Evolutionary conservation across 768 basidiomycete genomes (phyloP), one percentile per base, ranked within the genome.

Genomic region (Lactarius trivialis): DNA sequence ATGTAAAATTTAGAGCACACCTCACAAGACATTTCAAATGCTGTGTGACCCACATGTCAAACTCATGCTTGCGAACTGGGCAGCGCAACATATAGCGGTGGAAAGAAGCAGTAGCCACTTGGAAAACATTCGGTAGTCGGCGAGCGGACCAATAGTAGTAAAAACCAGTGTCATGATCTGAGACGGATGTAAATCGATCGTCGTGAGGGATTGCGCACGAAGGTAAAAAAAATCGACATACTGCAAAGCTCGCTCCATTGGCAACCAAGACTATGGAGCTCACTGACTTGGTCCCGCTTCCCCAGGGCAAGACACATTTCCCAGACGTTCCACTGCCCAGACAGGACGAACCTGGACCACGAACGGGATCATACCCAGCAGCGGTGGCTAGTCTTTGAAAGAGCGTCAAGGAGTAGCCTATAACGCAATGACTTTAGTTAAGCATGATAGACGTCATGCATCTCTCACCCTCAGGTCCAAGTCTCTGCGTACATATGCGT

Each of bases 111-210:
- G 76, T 8, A 91, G 71, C 88, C 89, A 92, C 14, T 85, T 82
- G n/a, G 88, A 88, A 68, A 91, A 89, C 6, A 74, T 79, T 4
- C 85, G 86, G 65, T 88, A 88, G 69, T 89, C 86, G 0, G 86
- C 86, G 5, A 84, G 83, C 30, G 83, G 83, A 32, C 73, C 17
- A 65, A 93, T 83, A 0, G 88, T 89, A 1, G 89, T 91, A 74
- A 92, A 90, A 53, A 91, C 82, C 37, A 80, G 64, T 0, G 90
- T 89, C 88, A 90, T 90, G 15, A 89, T 75, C 83, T 85, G 55
- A 7, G 19, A 17, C 8, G 14, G 45, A 6, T 14, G 3, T 24
- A 51, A 33, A 36, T 28, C 9, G 7, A 11, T 12, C 21, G 12
- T 12, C 43, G n/a, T 14, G 17, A n/a, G 19, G 3, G 32, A 28